A percentile compares a stretch with the other conserved stretches of the same genome.
Evolutionary conservation across 106 monocot genomes (phyloP).

Genomic region (Amphibolis antarctica): DNA sequence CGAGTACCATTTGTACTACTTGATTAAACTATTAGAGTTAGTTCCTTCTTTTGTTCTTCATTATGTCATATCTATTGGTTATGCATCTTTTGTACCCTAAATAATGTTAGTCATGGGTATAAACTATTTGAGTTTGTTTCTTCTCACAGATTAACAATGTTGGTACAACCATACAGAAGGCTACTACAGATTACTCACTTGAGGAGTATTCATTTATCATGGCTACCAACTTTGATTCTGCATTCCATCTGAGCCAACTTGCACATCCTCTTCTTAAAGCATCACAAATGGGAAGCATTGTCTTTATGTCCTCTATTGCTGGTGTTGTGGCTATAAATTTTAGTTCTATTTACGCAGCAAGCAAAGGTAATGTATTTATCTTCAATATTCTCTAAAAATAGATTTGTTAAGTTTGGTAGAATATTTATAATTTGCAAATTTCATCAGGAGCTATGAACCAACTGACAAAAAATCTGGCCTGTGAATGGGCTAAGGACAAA

Average conservation of each 20-base stretch:
- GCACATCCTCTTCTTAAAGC: constrained; percentile 56
- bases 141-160: constrained; percentile 44
- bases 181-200: constrained; percentile 7
- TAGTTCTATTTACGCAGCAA: constrained; percentile 32
- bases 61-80: too few relatives aligned
- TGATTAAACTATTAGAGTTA: too few relatives aligned
- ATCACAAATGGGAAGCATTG: constrained; percentile 43
- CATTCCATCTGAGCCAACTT: constrained; percentile 50
- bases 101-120: too few relatives aligned
- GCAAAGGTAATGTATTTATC: constrained; percentile 14
- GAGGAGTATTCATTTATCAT: constrained; percentile 23
- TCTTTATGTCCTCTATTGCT: constrained; percentile 36
- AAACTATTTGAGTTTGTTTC: too few relatives aligned
- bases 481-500: constrained; percentile 25
- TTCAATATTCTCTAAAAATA: too few relatives aligned
- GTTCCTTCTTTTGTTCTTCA: too few relatives aligned
- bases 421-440: too few relatives aligned
- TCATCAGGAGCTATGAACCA: constrained; percentile 20
- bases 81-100: too few relatives aligned
- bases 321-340: constrained; percentile 22
- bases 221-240: constrained; percentile 61
- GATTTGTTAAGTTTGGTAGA: too few relatives aligned
- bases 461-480: constrained; percentile 20
- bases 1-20: too few relatives aligned
- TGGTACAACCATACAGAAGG: constrained; percentile 17